Evolutionary conservation across 805 yeast genomes (phyloP), one percentile per base, ranked within the genome.

Genomic region (Martiniozyma abietophila): DNA sequence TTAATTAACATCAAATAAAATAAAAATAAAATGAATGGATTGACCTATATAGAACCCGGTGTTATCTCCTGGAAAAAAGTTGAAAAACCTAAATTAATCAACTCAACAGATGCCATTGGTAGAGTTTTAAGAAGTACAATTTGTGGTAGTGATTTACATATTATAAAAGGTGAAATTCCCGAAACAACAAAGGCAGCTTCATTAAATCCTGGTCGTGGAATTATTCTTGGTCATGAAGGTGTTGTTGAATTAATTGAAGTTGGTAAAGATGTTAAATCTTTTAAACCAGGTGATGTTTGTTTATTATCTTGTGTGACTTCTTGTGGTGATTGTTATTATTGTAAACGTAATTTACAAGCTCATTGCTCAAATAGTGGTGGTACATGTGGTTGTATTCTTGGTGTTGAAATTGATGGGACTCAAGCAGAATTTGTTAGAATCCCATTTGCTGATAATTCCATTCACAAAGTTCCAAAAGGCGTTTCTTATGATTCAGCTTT

Each of bases 261-360:
- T 25, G 83, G 82, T 14, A 27, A 61, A 0, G 60, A 40, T 1
- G 80, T 76, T 20, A 54, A 56, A 8, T 56, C 61, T 7, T 64
- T 76, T 52, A 67, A 69, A 39, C 54, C 54, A 9, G 80, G 79
- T 37, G 82, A 76, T 49, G 64, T 60, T 36, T 79, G 74, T 25
- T 64, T 76, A 43, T 75, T 72, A 39, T 76, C 83, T 1, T 80
- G 84, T 50, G 67, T 77, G 47, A 75, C 80, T 8, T 61, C 79
- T 8, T 71, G 83, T 52, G 72, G 72, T 34, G 50, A 62, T 14
- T 76, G 80, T 50, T 69, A 64, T 36, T 78, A 77, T 55, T 69
- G 74, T 46, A 53, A 56, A 40, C 69, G 60, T 46, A 59, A 70
- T 44, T 59, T 76, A 40, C 79, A 78, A 53, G 69, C 79, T 6